Percentiles rank a stretch among this genome's conserved stretches.
Evolutionary conservation across 306 rosid species (phyloP).

Genomic region (Rosa lucieae): DNA sequence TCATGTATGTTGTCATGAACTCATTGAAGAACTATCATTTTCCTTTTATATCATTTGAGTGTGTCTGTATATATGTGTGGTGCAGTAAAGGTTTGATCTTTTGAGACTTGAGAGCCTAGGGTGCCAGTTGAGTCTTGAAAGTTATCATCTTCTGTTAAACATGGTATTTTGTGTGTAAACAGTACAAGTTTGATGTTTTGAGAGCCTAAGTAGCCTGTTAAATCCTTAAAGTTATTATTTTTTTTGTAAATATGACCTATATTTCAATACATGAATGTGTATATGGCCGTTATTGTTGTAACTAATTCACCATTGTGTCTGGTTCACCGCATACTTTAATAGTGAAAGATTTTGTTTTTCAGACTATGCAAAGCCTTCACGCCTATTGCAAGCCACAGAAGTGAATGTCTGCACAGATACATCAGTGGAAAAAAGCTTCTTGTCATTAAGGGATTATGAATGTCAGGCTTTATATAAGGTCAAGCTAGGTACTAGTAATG

Average conservation of each 20-base stretch:
- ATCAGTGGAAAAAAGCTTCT: slow-evolving; percentile 37
- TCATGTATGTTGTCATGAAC: background rate
- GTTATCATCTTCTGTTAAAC: background rate
- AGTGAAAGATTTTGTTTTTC: slow-evolving; percentile 15
- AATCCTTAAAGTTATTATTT: background rate
- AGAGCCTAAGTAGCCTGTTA: background rate
- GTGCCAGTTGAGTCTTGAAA: background rate
- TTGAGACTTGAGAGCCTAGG: background rate
- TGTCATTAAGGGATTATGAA: slow-evolving; percentile 40
- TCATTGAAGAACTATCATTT: background rate
- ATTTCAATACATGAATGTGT: background rate
- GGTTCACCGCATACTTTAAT: background rate
- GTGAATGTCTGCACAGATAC: slow-evolving; percentile 47
- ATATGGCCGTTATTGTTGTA: background rate
- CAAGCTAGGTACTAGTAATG: slow-evolving; percentile 63
- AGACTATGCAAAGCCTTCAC: slow-evolving; percentile 73
- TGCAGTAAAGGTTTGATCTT: background rate
- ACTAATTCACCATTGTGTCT: background rate
- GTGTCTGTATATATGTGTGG: background rate
- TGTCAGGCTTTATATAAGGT: slow-evolving; percentile 52
- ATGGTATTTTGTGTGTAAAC: background rate
- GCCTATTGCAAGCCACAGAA: slow-evolving; percentile 63
- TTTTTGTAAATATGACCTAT: background rate
- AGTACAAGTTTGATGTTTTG: background rate
- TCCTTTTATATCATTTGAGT: background rate